phyloP scores from a whole-genome alignment of 2,329 filamentous ascomycete genomes.

The Phaeoacremonium minimum region DNA sequence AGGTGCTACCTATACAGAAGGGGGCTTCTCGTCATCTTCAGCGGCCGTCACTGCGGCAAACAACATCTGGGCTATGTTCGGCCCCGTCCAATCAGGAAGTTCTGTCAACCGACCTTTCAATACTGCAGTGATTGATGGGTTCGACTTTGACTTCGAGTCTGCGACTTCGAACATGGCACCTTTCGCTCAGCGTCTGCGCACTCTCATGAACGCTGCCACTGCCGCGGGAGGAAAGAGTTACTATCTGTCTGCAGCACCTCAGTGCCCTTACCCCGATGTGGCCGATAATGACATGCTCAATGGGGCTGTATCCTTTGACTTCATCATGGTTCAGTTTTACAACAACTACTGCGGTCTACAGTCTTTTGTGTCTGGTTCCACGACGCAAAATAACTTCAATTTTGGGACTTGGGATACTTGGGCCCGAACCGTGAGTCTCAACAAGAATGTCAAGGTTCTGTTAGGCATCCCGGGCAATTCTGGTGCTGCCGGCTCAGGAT shows the following conservation, averaged over 20 bases:
- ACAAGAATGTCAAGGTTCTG: constrained; percentile 58
- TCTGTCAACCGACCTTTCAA: constrained; percentile 61
- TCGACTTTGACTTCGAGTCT: constrained; percentile 73
- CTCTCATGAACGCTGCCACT: constrained; percentile 41
- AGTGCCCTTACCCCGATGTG: constrained; percentile 62
- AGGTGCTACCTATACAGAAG: constrained; percentile 65
- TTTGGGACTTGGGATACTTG: constrained; percentile 62
- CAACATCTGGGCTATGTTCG: constrained; percentile 67
- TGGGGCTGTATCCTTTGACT: constrained; percentile 51
- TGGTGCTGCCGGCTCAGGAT: constrained; percentile 49
- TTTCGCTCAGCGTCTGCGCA: constrained; percentile 55
- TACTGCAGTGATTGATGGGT: constrained; percentile 62
- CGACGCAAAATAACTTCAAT: constrained; percentile 52
- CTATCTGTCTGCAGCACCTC: constrained; percentile 62
- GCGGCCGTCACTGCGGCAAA: constrained; percentile 54
- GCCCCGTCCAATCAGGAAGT: constrained; percentile 41
- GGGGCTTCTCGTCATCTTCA: constrained; percentile 52
- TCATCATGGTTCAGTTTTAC: constrained; percentile 63
- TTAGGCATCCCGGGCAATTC: constrained; percentile 55
- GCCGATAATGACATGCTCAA: constrained; percentile 54
- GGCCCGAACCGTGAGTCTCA: constrained; percentile 53
- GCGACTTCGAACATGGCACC: constrained; percentile 52
- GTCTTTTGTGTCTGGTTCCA: constrained; percentile 39
- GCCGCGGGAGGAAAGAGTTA: constrained; percentile 44
- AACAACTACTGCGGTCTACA: constrained; percentile 63